Conservation (phyloP, 2,329 filamentous ascomycete genomes). For the Xylariaceae sp. region DNA sequence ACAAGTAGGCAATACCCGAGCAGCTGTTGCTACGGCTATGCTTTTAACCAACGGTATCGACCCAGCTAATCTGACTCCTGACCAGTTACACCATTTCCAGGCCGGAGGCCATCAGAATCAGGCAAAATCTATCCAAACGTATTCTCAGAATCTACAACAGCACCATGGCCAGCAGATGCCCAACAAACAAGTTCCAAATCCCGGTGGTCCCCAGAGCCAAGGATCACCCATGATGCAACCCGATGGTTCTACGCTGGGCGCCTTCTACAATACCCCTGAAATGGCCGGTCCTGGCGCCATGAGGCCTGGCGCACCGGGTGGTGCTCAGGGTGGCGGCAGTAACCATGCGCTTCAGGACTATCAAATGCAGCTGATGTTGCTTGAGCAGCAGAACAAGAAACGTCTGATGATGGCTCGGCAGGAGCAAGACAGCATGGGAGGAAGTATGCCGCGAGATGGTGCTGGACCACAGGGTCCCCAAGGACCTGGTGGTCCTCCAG, state of each 20-base stretch:
- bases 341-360: conserved; percentile 84
- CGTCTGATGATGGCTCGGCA: conserved; percentile 77
- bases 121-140: conserved; percentile 81
- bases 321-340: conserved; percentile 48
- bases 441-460: conserved; percentile 44
- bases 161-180: conserved; percentile 79
- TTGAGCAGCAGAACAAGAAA: conserved; percentile 87
- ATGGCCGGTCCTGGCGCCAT: conserved; percentile 56
- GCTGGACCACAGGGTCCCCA: conserved; percentile 48
- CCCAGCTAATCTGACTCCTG: conserved; percentile 65
- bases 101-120: conserved; percentile 57
- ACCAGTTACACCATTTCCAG: conserved; percentile 67
- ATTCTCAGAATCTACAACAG: conserved; percentile 78
- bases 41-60: conserved; percentile 70
- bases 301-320: conserved; percentile 47
- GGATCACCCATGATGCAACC: conserved; percentile 82
- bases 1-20: conserved; percentile 54
- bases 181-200: conserved; percentile 73
- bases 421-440: conserved; percentile 65
- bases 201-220: conserved; percentile 66
- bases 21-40: conserved; percentile 38
- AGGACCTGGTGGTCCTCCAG: conserved; percentile 39
- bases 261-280: conserved; percentile 61
- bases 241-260: conserved; percentile 54
- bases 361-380: conserved; percentile 83